Conservation (phyloP, 1,284 basidiomycete species). For the Sporisorium iseilematis-ciliati region DNA sequence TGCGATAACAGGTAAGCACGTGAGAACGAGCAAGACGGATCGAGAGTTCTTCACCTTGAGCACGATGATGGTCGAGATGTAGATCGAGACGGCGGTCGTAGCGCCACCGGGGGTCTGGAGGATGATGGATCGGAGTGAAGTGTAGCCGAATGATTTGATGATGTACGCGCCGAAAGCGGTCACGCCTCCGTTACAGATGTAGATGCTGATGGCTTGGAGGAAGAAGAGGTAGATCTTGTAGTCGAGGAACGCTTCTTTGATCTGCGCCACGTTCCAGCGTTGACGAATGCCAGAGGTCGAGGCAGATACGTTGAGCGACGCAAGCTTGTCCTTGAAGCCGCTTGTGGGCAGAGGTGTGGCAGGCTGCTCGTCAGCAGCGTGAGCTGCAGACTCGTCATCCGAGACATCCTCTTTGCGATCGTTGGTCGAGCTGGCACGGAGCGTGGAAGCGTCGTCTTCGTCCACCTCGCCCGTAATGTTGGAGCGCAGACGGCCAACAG, state of each 20-base stretch:
- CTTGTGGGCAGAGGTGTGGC: constrained; percentile 22
- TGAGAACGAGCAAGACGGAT: constrained; percentile 71
- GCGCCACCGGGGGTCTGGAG: constrained; percentile 71
- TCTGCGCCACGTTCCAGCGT: constrained; percentile 70
- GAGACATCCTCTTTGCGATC: constrained; percentile 17
- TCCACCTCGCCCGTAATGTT: constrained; percentile 70
- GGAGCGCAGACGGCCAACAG: constrained; percentile 68
- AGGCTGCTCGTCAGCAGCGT: background rate
- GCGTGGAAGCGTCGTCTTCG: constrained; percentile 56
- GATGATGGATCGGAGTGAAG: constrained; percentile 71
- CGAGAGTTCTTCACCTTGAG: constrained; percentile 70
- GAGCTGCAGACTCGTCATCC: constrained; percentile 8
- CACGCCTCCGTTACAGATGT: constrained; percentile 70
- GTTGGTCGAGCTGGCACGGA: constrained; percentile 20
- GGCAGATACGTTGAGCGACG: constrained; percentile 42
- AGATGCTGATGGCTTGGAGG: constrained; percentile 70
- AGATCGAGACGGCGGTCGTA: constrained; percentile 71
- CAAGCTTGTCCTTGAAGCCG: constrained; percentile 37
- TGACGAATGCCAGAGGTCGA: constrained; percentile 40
- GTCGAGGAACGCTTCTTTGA: constrained; percentile 71
- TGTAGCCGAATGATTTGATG: constrained; percentile 72
- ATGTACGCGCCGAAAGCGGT: constrained; percentile 73
- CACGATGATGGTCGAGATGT: constrained; percentile 71
- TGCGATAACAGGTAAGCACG: constrained; percentile 72
- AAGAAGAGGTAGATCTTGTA: constrained; percentile 72